Evolutionary conservation across 192 early-diverging fungal species (phyloP), one percentile per base, ranked within the genome.

Genomic region (Coemansia sp.): DNA sequence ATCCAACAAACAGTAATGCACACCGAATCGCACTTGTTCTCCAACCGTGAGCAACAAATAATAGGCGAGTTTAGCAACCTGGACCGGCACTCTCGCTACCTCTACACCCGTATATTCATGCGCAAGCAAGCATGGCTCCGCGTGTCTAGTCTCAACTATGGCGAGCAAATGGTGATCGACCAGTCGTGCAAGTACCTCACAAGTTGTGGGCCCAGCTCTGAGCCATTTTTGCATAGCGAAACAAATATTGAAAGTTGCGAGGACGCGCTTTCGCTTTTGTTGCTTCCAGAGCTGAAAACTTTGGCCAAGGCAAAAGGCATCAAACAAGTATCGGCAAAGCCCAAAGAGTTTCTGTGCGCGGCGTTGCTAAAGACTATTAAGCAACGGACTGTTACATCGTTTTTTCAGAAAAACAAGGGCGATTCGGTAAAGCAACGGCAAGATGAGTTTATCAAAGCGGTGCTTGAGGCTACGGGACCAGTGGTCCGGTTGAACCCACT

Each of bases 101-200:
- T 81, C 2, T 81, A 66, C 53, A 72, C 73, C 2, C 78, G 78
- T 2, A 52, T 81, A 8, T 81, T 68, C 27, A 71, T 81, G 69
- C 73, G 78, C 38, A 81, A 81, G 38, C 78, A 23, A 22, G 62
- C 69, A 15, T 81, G 78, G 78, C 51, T 72, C 38, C 78, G 78
- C 1, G 60, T 72, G 9, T 75, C 72, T 0, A 37, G 62, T 7
- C 52, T 81, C 4, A 63, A 56, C 29, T 81, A 81, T 53, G 69
- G 72, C 52, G 73, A 72, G 14, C n/a, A 39, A 0, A 24, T 57
- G 5, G 63, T 71, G 11, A 60, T 81, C n/a, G 69, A 67, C 32
- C 69, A 71, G 41, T 65, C 78, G 22, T 81, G 78, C 63, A 69
- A 60, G 56, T 55, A 32, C 35, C 70, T 75, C 9, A 39, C 62